These are phyloP conservation scores for Globisporangium viniferum DNA, from an alignment of 352 stramenopile species.

Conservation along the genomic window DNA sequence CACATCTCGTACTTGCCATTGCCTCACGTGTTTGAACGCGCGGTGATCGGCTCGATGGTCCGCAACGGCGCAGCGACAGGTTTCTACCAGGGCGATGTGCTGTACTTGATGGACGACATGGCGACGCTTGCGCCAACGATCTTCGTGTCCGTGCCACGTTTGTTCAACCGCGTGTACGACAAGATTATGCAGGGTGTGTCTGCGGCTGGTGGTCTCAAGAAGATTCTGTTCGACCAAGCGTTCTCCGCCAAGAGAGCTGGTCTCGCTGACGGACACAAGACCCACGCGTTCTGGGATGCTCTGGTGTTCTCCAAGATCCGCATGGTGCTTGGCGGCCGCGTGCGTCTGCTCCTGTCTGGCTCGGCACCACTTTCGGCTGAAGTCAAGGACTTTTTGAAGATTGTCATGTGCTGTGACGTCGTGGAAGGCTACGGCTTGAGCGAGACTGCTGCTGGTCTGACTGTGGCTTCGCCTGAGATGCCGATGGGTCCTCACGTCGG, in stretches of 20 bases:
- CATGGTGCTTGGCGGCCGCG: constrained; percentile 84
- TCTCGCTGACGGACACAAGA: constrained; percentile 54
- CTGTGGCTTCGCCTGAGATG: constrained; percentile 56
- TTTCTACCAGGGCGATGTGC: constrained; percentile 86
- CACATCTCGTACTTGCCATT: constrained; percentile 97
- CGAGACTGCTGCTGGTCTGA: constrained; percentile 89
- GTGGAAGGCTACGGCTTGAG: constrained; percentile 96
- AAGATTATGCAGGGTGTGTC: constrained; percentile 88
- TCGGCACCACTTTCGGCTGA: constrained; percentile 90
- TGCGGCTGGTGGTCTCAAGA: constrained; percentile 53
- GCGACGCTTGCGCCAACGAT: constrained; percentile 90
- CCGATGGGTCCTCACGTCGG: constrained; percentile 90
- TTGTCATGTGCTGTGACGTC: constrained; percentile 91
- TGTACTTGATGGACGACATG: constrained; percentile 92
- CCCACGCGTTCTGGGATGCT: constrained; percentile 89
- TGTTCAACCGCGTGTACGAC: constrained; percentile 97
- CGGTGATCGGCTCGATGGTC: constrained; percentile 86
- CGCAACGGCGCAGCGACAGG: constrained; percentile 66
- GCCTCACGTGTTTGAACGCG: constrained; percentile 96
- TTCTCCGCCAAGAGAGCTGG: constrained; percentile 53
- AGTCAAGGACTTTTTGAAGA: constrained; percentile 96
- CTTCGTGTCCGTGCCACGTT: constrained; percentile 92
- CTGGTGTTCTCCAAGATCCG: constrained; percentile 96
- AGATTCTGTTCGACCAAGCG: constrained; percentile 66
- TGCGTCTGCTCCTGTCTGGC: constrained; percentile 90